Evolutionary conservation across 1,284 basidiomycete species (phyloP), one percentile per base, ranked within the genome.

Genomic region (Caloboletus firmus): DNA sequence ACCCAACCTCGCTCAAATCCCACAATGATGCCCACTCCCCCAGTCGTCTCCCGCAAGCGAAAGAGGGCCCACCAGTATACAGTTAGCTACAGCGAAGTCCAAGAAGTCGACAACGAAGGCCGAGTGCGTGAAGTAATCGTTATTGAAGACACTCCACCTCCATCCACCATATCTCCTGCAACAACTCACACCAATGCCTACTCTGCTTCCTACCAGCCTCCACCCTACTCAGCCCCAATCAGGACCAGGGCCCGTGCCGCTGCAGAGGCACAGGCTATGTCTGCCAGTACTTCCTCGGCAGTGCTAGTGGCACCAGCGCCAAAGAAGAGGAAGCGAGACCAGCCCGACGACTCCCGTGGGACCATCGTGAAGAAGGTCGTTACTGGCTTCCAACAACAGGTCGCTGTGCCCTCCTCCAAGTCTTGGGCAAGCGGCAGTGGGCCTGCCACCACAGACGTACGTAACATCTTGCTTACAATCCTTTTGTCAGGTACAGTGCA

Each of bases 101-200:
- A 91, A 62, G 90, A 92, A 72, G 79, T 90, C 67, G 89, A 92
- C 72, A 79, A 77, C 64, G 75, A 85, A 48, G 89, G 90, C 60
- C 77, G 79, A 60, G 76, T 89, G 41, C 78, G 90, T 48, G 90
- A 93, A 69, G 87, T 92, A 65, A 91, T 93, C 72, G 85, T 93
- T 63, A 91, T 93, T 70, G 90, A 92, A 63, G 90, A 93, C 75
- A 91, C 90, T 45, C 90, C 81, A 10, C 89, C 89, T 47, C 84
- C 87, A 51, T 81, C 85, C 50, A 89, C 89, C 49, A 81, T 86
- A 66, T 89, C 88, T 51, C 85, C 88, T 54, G 81, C 87, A 52
- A 83, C 82, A 22, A 83, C 76, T 39, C 79, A 81, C 71, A 83
- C 80, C 61, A 80, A 82, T 60, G 81, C 79, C 56, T 89, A 79